Evolutionary conservation across 2,329 filamentous ascomycete species (phyloP).

Genomic region (Leptosphaerulina australis): DNA sequence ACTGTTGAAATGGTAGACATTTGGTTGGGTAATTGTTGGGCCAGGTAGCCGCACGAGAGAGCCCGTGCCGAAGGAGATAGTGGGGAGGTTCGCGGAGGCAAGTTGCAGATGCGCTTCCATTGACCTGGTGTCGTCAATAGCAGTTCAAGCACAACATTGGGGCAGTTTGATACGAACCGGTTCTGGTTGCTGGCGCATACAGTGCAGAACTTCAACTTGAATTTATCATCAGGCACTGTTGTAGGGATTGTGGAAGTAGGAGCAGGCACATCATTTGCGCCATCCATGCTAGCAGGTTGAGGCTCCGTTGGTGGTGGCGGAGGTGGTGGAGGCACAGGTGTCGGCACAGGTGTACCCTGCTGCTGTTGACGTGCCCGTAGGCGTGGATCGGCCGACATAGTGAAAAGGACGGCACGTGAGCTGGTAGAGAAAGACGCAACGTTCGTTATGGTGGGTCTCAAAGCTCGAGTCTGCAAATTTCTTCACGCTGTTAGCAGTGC

Average conservation of each 20-base stretch:
- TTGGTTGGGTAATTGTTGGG: conserved; percentile 88
- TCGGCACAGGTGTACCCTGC: conserved; percentile 30
- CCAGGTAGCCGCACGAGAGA: conserved; percentile 92
- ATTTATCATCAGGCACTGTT: conserved; percentile 58
- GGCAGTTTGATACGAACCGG: conserved; percentile 65
- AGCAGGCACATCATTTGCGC: conserved; percentile 33
- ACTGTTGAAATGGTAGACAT: conserved; percentile 97
- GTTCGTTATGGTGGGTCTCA: conserved; percentile 2
- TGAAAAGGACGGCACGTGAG: neutral
- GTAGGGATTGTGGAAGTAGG: conserved; percentile 30
- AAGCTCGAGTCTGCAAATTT: conserved; percentile 10
- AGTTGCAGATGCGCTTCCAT: conserved; percentile 99
- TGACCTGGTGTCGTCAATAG: conserved; percentile 60
- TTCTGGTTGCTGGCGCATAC: conserved; percentile 99
- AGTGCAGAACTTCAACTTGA: conserved; percentile 94
- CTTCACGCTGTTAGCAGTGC: conserved; percentile 29
- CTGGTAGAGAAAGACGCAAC: neutral
- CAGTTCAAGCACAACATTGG: no score
- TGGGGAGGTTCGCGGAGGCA: conserved; percentile 82
- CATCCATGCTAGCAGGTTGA: conserved; percentile 42
- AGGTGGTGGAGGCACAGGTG: conserved; percentile 60
- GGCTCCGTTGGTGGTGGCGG: conserved; percentile 49
- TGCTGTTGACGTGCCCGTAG: conserved; percentile 54
- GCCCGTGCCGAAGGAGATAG: conserved; percentile 96
- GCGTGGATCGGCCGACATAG: conserved; percentile 56